A percentile compares a stretch with the other conserved stretches of the same genome.
phyloP scores from a whole-genome alignment of 2,329 filamentous ascomycete species.

The Aureobasidium sp. region DNA sequence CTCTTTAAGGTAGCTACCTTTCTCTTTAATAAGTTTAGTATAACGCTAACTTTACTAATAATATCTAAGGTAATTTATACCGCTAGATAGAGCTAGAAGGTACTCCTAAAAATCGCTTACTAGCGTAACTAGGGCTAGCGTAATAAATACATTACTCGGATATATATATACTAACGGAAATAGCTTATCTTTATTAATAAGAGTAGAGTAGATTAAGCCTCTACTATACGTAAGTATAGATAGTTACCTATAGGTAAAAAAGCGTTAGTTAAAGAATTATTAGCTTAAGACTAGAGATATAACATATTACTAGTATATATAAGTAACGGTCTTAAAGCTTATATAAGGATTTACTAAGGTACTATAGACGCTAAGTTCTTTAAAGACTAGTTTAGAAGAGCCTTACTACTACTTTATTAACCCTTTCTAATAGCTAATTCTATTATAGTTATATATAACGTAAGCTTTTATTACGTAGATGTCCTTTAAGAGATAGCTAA shows the following conservation, averaged over 20 bases:
- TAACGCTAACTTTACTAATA: neutral
- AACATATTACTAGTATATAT: neutral
- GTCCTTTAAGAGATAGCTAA: neutral
- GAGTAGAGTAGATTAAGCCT: neutral
- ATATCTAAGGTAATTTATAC: neutral
- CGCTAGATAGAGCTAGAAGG: neutral
- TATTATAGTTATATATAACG: neutral
- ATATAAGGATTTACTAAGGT: neutral
- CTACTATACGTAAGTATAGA: neutral
- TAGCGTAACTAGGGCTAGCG: neutral
- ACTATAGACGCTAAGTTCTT: neutral
- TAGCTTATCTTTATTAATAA: neutral
- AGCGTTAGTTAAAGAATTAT: neutral
- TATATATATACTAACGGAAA: neutral
- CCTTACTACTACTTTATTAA: neutral
- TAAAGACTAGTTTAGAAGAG: neutral
- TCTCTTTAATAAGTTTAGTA: neutral
- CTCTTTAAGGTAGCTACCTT: neutral
- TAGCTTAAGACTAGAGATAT: neutral
- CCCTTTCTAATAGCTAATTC: neutral
- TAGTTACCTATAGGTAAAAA: neutral
- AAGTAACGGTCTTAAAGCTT: neutral
- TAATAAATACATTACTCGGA: neutral
- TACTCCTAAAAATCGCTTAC: neutral
- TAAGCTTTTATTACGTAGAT: neutral